Conservation (phyloP, 2,329 filamentous ascomycete genomes). For the Sphaerulina musiva region DNA sequence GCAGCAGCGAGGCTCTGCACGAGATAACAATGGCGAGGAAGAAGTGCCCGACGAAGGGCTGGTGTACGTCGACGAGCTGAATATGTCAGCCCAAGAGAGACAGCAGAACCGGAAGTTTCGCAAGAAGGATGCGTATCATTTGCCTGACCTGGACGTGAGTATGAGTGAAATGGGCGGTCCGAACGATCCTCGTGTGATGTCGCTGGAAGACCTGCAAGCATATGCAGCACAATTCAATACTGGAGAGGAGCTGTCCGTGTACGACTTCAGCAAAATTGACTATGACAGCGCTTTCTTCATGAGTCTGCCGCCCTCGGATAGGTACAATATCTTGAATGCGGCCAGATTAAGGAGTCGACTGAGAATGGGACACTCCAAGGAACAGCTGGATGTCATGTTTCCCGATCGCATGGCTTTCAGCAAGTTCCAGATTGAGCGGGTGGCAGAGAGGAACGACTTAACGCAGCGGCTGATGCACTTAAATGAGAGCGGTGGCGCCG, state of each 20-base stretch:
- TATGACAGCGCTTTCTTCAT: constrained; percentile 94
- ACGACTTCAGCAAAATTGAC: constrained; percentile 98
- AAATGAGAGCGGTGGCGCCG: constrained; percentile 70
- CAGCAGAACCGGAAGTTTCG: constrained; percentile 69
- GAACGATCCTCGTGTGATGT: constrained; percentile 95
- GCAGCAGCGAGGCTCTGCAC: constrained; percentile 23
- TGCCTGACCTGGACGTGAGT: constrained; percentile 73
- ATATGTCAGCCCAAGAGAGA: constrained; percentile 72
- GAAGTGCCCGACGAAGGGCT: constrained; percentile 65
- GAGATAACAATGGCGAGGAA: constrained; percentile 49
- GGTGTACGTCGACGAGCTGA: constrained; percentile 85
- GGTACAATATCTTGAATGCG: constrained; percentile 96
- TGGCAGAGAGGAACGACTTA: constrained; percentile 84
- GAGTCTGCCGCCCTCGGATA: constrained; percentile 79
- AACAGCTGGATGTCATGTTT: constrained; percentile 94
- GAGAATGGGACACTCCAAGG: constrained; percentile 93
- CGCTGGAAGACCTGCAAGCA: constrained; percentile 82
- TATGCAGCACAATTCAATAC: constrained; percentile 88
- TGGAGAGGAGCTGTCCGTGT: constrained; percentile 78
- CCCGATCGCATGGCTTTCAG: constrained; percentile 97
- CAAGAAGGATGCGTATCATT: constrained; percentile 90
- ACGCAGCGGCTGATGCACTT: constrained; percentile 93
- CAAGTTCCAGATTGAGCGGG: constrained; percentile 89
- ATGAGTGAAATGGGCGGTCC: constrained; percentile 81
- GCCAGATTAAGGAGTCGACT: constrained; percentile 79